Base-by-base conservation (phyloP, 108 stramenopile genomes). In the Discostella pseudostelligera region DNA sequence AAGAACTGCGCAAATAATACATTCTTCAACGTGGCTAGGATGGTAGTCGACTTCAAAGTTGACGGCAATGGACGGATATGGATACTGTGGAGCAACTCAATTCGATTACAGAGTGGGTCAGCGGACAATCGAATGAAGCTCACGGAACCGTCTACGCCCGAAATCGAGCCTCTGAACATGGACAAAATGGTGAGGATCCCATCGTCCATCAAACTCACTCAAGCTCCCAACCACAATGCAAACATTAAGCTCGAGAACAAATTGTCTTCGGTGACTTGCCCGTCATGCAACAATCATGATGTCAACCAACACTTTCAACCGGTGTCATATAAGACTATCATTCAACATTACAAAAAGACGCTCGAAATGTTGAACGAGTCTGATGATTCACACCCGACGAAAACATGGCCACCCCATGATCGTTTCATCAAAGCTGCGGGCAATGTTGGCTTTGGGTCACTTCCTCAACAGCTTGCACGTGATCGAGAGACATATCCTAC, bases 21-120 rank as follows among this genome's bases (percentile, higher is more conserved):
- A 13, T 53, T 56, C 49, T 14, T 54, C 12, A 84, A 48, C 59
- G 90, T 74, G 19, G 73, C 65, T 40, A 78, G 91, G 43, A 84
- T 89, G 77, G 86, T 87, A 7, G 48, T 87, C 20, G 92, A 94
- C 65, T 90, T 94, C 47, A 94, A 94, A 72, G 83, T 92, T 40
- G 93, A 92, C 43, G 80, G 87, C n/a, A 80, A 76, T 17, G 90
- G 87, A 44, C 81, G 79, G 19, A 58, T 82, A 26, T 73, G 81
- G 81, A 70, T 82, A 14, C 62, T 77, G 36, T 78, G 76, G 66
- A 74, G 68, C 62, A 68, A 67, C 42, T 78, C 76, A 8, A 73
- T 84, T 17, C 69, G 70, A 56, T 75, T 70, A 20, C n/a, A 80
- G 32, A 72, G 35, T 40, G 17, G 28, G 42, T n/a, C 54, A 8